Base-by-base conservation (phyloP, 2,329 filamentous ascomycete genomes). In the Colletotrichum destructivum region DNA sequence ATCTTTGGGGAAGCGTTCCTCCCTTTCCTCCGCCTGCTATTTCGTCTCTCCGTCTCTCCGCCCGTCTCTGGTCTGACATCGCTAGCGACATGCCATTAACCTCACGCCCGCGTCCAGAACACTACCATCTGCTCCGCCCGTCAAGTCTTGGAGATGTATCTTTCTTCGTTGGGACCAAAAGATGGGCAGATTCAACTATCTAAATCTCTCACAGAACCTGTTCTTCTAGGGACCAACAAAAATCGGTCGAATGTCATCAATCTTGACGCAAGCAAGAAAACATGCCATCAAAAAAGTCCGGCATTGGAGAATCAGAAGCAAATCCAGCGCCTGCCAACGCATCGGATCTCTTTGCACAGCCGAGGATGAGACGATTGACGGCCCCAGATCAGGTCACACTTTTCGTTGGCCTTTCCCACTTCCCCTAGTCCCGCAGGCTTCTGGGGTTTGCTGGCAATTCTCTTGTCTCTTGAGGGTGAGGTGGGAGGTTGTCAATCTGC, bases 331-430 rank as follows among this genome's bases (percentile, higher is more conserved):
- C 23, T 21, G 38, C 59, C 59, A 38, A 35, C 42, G 38, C 23
- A 21, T 26, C 60, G 59, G 59, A 64, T 49, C 59, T 60, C 59
- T 69, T 59, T 47, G 65, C 59, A 72, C 44, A 72, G 69, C 69
- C 69, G 69, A 72, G 69, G 65, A 72, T 72, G 62, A 63, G 54
- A 72, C 69, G 65, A 69, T 69, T 44, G 44, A 68, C 26, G 46
- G 54, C 60, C 42, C 59, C 65, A 59, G 64, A 69, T 71, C 65
- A 69, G 57, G 64, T 71, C 69, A 71, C 69, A 69, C 31, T 44
- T 55, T 62, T 54, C n/a, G 69, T 61, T 71, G 64, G 46, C 59
- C 59, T 62, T 66, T 31, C 21, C 47, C 5, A n/a, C 54, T 35
- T 57, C 35, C 54, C 69, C 65, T 47, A 51, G 54, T 64, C 65